Conservation (phyloP, 2,329 filamentous ascomycete species). For the Emydomyces testavorans region DNA sequence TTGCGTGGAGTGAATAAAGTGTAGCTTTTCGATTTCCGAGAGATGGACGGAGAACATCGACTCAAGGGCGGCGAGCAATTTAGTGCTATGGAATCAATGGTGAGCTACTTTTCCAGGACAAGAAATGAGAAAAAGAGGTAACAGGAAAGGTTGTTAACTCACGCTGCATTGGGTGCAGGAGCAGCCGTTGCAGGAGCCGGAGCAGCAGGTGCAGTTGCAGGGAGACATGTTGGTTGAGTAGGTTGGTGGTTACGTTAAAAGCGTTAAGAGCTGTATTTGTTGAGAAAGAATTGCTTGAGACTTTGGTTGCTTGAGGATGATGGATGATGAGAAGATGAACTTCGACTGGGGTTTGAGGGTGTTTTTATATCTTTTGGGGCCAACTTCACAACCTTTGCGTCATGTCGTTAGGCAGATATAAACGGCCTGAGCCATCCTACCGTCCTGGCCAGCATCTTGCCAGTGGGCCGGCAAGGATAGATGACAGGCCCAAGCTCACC, state of each 20-base stretch:
- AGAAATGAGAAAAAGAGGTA: neutral
- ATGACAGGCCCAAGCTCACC: slow-evolving; percentile 2
- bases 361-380: slow-evolving; percentile 11
- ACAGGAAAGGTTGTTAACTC: slow-evolving; percentile 16
- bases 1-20: slow-evolving; percentile 7
- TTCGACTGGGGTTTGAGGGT: slow-evolving; percentile 3
- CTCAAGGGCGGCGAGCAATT: slow-evolving; percentile 8
- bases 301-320: slow-evolving; percentile 8
- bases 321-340: slow-evolving; percentile 9
- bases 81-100: slow-evolving; percentile 14
- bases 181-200: slow-evolving; percentile 32
- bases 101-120: neutral
- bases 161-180: slow-evolving; percentile 31
- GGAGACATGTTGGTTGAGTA: slow-evolving; percentile 30
- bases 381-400: neutral
- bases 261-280: slow-evolving; percentile 16
- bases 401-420: too few species aligned
- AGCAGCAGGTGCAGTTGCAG: slow-evolving; percentile 34
- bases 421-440: neutral
- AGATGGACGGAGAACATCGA: slow-evolving; percentile 1
- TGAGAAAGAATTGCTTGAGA: slow-evolving; percentile 8
- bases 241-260: slow-evolving; percentile 12
- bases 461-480: neutral
- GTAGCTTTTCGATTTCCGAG: slow-evolving; percentile 4
- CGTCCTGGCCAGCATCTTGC: neutral